Conservation (phyloP, 2,329 filamentous ascomycete species). For the Fusarium pilosicola region DNA sequence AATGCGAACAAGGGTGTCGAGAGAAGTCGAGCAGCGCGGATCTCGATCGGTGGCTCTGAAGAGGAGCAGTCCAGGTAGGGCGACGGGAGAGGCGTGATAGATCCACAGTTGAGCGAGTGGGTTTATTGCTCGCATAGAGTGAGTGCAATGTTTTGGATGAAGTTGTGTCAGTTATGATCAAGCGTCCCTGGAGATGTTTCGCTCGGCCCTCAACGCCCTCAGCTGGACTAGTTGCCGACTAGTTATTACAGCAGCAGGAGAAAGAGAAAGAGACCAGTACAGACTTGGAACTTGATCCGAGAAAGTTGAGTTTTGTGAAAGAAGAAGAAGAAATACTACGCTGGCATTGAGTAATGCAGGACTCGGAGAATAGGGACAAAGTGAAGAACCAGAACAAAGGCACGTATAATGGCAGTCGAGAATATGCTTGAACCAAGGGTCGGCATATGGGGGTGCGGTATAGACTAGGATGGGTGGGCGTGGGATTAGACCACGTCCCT, state of each 20-base stretch:
- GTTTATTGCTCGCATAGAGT: slow-evolving; percentile 42
- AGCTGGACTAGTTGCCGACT: slow-evolving; percentile 27
- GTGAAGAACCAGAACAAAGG: slow-evolving; percentile 24
- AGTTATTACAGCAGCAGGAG: slow-evolving; percentile 31
- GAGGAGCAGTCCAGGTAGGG: slow-evolving; percentile 31
- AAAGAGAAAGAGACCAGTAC: slow-evolving; percentile 1
- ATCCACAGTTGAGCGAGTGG: slow-evolving; percentile 38
- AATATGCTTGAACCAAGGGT: slow-evolving; percentile 11
- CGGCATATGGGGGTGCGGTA: slow-evolving; percentile 5
- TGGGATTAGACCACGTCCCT: slow-evolving; percentile 12
- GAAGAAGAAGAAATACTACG: background rate
- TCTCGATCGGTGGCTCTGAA: slow-evolving; percentile 42
- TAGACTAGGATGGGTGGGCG: slow-evolving; percentile 3
- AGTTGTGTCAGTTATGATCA: slow-evolving; percentile 34
- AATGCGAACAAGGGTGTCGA: slow-evolving; percentile 47
- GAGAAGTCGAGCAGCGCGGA: slow-evolving; percentile 16
- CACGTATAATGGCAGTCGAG: background rate
- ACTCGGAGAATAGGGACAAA: slow-evolving; percentile 8
- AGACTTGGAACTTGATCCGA: slow-evolving; percentile 17
- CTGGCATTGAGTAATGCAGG: background rate
- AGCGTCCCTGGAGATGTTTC: slow-evolving; percentile 37
- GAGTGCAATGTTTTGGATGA: slow-evolving; percentile 32
- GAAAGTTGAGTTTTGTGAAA: background rate
- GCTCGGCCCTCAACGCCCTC: slow-evolving; percentile 33
- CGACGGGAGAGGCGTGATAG: slow-evolving; percentile 43